Base-by-base conservation (phyloP, 2,329 filamentous ascomycete species). In the Curvularia verruculosa region DNA sequence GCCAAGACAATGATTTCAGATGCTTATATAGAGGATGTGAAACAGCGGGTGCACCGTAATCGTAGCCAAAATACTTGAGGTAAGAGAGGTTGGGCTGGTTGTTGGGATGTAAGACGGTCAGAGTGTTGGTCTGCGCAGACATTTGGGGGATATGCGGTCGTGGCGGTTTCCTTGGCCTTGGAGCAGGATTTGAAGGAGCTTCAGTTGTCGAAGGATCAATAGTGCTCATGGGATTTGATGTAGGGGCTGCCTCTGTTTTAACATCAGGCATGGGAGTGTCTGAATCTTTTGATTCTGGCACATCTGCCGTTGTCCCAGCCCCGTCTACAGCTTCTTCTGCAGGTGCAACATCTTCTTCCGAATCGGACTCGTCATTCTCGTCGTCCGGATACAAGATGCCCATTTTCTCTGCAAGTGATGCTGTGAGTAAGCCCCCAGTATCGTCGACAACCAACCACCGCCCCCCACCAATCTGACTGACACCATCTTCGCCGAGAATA, bases 1-100 rank as follows among this genome's bases (percentile, higher is more conserved):
- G 85, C 93, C 94, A 99, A 26, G 91, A 94, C 28, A 98, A 81
- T 5, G 89, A 86, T 68, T 94, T 89, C 49, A 99, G 85, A 72
- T 95, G 89, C 15, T 85, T 88, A 75, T 89, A 85, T 10, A 99
- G 85, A 0, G 95, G 94, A 72, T 98, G 95, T 0, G 80, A 75
- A 23, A 86, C 81, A 13, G 84, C 52, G 68, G 82, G 84, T 63
- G 83, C 84, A 41, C 88, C 84, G 64, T 84, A 80, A 77, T 96
- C 92, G 78, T 88, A 98, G 75, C 87, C 87, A 78, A 96, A 98
- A 81, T 96, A 96, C 73, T 91, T 91, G 19, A 99, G 84, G 47
- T 95, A 84, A 18, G 88, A 88, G 56, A 98, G 85, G 74, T 97
- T 98, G 1, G 92, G 90, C 75, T 96, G 92, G 28, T 89, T 85